Percentiles rank a stretch among this genome's conserved stretches.
Evolutionary conservation across 1,284 basidiomycete genomes (phyloP).

Genomic region (Sporisorium iseilematis-ciliati): DNA sequence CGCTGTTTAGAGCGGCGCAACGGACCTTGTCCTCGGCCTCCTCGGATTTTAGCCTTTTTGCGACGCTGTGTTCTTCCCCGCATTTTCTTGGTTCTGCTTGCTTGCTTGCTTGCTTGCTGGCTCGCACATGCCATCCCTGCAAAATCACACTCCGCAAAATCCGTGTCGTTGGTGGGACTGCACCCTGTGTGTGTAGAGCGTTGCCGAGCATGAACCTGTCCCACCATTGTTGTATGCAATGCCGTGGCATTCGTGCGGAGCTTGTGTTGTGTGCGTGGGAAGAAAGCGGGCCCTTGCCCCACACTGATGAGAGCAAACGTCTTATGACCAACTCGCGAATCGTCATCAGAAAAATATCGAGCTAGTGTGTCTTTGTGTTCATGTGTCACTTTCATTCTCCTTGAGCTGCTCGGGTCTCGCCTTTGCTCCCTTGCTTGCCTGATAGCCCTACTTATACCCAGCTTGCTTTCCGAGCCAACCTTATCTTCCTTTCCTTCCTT

Average conservation of each 20-base stretch:
- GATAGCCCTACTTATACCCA: constrained; percentile 8
- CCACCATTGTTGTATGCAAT: neutral
- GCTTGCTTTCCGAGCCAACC: neutral
- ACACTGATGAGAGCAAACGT: neutral
- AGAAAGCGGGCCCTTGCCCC: neutral
- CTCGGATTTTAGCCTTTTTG: constrained; percentile 35
- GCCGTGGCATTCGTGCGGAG: constrained; percentile 1
- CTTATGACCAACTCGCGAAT: constrained; percentile 11
- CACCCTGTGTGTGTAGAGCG: too few relatives aligned
- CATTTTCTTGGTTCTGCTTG: constrained; percentile 8
- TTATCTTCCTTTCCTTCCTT: neutral
- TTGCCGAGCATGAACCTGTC: neutral
- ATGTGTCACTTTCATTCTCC: neutral
- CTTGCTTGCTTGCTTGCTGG: neutral
- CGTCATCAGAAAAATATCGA: constrained; percentile 10
- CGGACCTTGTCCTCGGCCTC: constrained; percentile 39
- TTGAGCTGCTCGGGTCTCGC: neutral
- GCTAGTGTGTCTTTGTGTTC: too few relatives aligned
- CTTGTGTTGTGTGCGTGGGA: neutral
- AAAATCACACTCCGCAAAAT: too few relatives aligned
- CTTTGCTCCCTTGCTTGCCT: neutral
- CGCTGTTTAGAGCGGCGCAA: neutral
- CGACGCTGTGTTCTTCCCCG: constrained; percentile 8
- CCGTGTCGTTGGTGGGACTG: too few relatives aligned
- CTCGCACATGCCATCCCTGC: too few relatives aligned